These are phyloP conservation scores for Apophysomyces elegans DNA, from an alignment of 371 early-diverging fungal genomes.

Conservation along the genomic window DNA sequence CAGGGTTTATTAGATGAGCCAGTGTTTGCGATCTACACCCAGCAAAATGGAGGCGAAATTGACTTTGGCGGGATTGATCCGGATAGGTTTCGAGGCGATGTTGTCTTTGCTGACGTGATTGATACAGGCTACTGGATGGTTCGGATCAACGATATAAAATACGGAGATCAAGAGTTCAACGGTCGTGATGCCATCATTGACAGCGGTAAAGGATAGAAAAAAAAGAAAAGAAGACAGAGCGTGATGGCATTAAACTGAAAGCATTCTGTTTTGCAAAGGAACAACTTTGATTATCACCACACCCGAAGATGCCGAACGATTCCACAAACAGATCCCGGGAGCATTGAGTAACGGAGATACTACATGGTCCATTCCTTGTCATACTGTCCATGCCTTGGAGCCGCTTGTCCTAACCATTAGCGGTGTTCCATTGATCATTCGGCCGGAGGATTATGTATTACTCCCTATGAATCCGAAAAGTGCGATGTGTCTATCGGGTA, in stretches of 20 bases:
- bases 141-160: constrained; percentile 51
- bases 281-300: constrained; percentile 77
- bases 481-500: constrained; percentile 69
- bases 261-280: constrained; percentile 32
- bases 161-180: constrained; percentile 35
- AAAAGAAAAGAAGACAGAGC: not conserved
- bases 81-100: constrained; percentile 52
- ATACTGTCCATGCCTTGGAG: constrained; percentile 44
- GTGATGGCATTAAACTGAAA: too few species aligned
- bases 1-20: constrained; percentile 65
- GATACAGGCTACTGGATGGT: constrained; percentile 85
- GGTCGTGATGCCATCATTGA: constrained; percentile 57
- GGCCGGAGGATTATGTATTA: constrained; percentile 64
- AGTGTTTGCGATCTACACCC: constrained; percentile 73
- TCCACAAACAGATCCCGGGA: constrained; percentile 66
- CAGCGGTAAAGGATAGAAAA: constrained; percentile 38
- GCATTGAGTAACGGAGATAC: constrained; percentile 63
- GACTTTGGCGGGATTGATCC: constrained; percentile 71
- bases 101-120: constrained; percentile 68
- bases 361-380: constrained; percentile 59
- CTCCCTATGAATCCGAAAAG: constrained; percentile 42
- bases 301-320: constrained; percentile 62
- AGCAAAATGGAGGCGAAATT: constrained; percentile 63
- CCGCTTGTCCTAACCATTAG: constrained; percentile 52
- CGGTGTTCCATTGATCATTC: constrained; percentile 52